Evolutionary conservation across 1,284 basidiomycete species (phyloP), one percentile per base, ranked within the genome.

Genomic region (Afroboletus lepidellus): DNA sequence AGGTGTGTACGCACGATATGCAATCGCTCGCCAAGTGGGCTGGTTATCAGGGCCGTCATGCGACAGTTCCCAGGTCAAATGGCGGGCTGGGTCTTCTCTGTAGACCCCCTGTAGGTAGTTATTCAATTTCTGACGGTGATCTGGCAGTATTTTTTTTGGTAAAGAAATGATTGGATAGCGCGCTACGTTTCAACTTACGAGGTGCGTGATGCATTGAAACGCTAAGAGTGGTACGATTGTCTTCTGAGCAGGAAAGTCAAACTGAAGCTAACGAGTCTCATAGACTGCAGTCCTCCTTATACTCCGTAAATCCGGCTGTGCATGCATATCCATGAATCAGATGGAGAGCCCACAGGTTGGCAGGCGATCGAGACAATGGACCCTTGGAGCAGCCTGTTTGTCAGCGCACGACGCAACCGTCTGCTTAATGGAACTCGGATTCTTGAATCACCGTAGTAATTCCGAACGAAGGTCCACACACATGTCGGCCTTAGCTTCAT

Each of bases 1-100:
- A 41, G 37, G 9, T 34, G 18, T 49, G 29, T 11, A 65, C 64
- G n/a, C 41, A 70, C 64, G 3, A 15, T 50, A 56, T 0, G 63
- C 68, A 32, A 63, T 53, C 7, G 53, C 65, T 18, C 42, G 39
- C 64, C 68, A 70, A 8, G 45, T 67, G 9, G 68, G 65, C 8
- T 34, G 48, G 46, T 69, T 53, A 38, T 57, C 48, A 30, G 67
- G 52, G 11, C 68, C 68, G 2, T 52, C 44, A 3, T 3, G 11
- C 11, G 50, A 49, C 0, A 11, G 44, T 45, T 68, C 55, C 68
- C 68, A 70, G 21, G 46, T 53, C 39, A 66, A 46, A 13, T 38
- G 54, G 13, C 45, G 47, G 27, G 46, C 41, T 20, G 63, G 54
- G 12, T 57, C 47, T 16, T 48, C 50, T 51, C 66, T 53, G 36